A percentile compares a stretch with the other conserved stretches of the same genome.
phyloP scores from a whole-genome alignment of 192 early-diverging fungal genomes.

The Umbelopsis sp. region DNA sequence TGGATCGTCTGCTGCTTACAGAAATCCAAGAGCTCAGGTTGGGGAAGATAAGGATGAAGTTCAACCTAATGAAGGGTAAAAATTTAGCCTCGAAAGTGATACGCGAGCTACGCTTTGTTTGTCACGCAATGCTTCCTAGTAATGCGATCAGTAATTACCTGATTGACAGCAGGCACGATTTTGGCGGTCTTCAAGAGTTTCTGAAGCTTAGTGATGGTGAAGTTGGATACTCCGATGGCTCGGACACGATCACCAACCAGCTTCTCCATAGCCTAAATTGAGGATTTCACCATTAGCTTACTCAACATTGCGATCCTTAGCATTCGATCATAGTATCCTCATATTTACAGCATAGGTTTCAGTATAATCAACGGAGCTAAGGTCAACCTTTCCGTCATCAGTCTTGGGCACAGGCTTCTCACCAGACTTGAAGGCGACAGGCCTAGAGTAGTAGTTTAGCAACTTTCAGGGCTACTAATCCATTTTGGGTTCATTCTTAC shows the following conservation, averaged over 20 bases:
- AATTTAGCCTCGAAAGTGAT: neutral
- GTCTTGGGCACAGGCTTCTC: conserved; percentile 25
- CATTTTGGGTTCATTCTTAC: neutral
- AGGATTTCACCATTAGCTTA: neutral
- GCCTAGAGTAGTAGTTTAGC: conserved; percentile 18
- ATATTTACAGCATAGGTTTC: conserved; percentile 53
- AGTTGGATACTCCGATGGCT: conserved; percentile 75
- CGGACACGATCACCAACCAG: conserved; percentile 48
- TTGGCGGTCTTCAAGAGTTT: conserved; percentile 51
- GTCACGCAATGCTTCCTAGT: conserved; percentile 7
- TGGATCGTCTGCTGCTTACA: conserved; percentile 67
- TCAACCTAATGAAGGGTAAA: conserved; percentile 63
- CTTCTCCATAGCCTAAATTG: conserved; percentile 49
- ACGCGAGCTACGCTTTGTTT: neutral
- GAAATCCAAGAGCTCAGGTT: conserved; percentile 72
- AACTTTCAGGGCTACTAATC: neutral
- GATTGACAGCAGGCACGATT: conserved; percentile 67
- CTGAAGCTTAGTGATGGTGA: conserved; percentile 55
- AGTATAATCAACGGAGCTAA: conserved; percentile 37
- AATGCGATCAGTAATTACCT: conserved; percentile 12
- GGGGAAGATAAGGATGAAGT: conserved; percentile 78
- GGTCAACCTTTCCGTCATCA: conserved; percentile 31
- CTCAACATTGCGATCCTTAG: neutral
- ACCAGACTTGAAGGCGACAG: conserved; percentile 29
- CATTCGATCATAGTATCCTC: neutral